Evolutionary conservation across 1,284 basidiomycete genomes (phyloP), one percentile per base, ranked within the genome.

Genomic region (Golubevia sp.): DNA sequence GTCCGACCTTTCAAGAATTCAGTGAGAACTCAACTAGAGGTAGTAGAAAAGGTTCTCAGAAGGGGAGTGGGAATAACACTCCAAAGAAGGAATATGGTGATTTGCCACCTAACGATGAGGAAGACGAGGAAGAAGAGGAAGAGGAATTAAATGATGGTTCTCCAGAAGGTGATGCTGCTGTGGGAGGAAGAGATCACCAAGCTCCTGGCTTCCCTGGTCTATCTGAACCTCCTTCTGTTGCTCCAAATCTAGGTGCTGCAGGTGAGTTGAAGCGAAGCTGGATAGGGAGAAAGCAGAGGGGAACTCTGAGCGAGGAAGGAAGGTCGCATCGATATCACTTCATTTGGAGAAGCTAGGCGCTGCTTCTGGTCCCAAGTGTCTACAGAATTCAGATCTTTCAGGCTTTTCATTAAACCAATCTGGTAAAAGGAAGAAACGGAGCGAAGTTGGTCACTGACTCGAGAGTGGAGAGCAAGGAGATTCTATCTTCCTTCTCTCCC

Each of bases 1-100:
- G 77, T 15, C 68, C 72, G 1, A 66, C 67, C n/a, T 49, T 54
- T 55, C 59, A 11, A 44, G 38, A 44, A 44, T 44, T 44, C 38
- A 44, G 18, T 18, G 38, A 44, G 38, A 44, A 44, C 18, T 44
- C 38, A 44, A 44, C 38, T 44, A 44, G 38, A 44, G 38, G 38
- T 44, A 44, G 38, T 44, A 44, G 38, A 44, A 44, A 44, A 18
- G 38, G 38, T 13, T 13, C 13, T 44, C 38, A 44, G 18, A 44
- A 44, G 18, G 38, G 38, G 11, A 44, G 38, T 44, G 38, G 38
- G 18, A 44, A 44, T 44, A 44, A 44, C 18, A 44, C 38, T 44
- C 38, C 38, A 13, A 8, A 44, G 18, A 44, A 44, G 38, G 38
- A 44, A 44, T 44, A 44, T 44, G 38, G 38, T 18, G 38, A 44